phyloP scores from a whole-genome alignment of 2,329 filamentous ascomycete species.

The Curvularia hawaiiensis region DNA sequence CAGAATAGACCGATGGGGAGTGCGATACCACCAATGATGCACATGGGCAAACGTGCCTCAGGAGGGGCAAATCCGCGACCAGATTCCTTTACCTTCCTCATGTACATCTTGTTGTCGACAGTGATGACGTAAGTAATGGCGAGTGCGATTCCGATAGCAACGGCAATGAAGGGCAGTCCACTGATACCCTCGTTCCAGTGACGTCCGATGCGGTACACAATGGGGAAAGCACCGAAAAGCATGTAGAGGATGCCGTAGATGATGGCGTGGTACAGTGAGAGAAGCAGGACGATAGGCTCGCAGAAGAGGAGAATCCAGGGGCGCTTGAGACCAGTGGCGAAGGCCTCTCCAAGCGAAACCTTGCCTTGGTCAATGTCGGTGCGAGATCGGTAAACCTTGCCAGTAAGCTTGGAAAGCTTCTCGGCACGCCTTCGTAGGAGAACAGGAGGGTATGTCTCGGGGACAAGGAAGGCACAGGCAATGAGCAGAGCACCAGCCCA shows the following conservation, averaged over 20 bases:
- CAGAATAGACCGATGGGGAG: constrained; percentile 59
- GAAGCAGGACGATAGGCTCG: constrained; percentile 71
- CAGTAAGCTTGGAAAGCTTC: constrained; percentile 55
- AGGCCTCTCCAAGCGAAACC: constrained; percentile 54
- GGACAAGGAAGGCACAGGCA: constrained; percentile 51
- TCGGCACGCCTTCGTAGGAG: constrained; percentile 58
- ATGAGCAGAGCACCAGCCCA: constrained; percentile 44
- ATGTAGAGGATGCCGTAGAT: constrained; percentile 58
- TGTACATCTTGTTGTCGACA: constrained; percentile 45
- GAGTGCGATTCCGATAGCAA: constrained; percentile 68
- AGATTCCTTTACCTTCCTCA: constrained; percentile 50
- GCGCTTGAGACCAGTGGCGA: constrained; percentile 63
- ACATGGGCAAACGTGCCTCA: constrained; percentile 67
- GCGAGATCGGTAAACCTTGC: constrained; percentile 61
- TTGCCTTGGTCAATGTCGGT: constrained; percentile 51
- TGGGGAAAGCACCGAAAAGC: constrained; percentile 56
- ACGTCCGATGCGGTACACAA: constrained; percentile 64
- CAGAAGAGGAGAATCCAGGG: constrained; percentile 72
- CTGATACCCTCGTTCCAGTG: constrained; percentile 46
- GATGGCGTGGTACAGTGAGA: constrained; percentile 66
- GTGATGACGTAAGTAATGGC: constrained; percentile 59
- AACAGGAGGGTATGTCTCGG: constrained; percentile 64
- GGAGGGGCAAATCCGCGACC: constrained; percentile 64
- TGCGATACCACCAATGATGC: constrained; percentile 65
- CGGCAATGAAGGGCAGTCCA: constrained; percentile 65